Evolutionary conservation across 75 land plant species (phyloP).

Genomic region (Cryptomeria japonica): DNA sequence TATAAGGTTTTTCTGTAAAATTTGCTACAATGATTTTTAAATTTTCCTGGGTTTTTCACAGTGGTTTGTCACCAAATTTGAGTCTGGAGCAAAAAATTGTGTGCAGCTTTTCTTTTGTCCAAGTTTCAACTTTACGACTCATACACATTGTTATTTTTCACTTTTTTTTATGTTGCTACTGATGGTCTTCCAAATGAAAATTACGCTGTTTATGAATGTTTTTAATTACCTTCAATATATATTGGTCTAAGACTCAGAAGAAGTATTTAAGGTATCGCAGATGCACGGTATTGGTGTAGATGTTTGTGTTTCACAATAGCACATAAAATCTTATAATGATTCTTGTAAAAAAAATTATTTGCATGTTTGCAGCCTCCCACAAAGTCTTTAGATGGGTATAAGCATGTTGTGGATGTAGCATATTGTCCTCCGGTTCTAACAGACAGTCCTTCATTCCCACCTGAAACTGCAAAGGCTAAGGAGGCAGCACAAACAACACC

Average conservation of each 20-base stretch:
- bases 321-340: neutral
- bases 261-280: neutral
- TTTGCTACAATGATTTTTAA: too few relatives aligned
- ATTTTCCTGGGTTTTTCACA: too few relatives aligned
- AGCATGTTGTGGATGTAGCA: conserved; percentile 84
- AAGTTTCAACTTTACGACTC: neutral
- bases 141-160: neutral
- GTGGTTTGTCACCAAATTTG: too few relatives aligned
- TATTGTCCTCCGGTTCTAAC: conserved; percentile 76
- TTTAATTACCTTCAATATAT: neutral
- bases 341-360: neutral
- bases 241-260: neutral
- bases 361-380: conserved; percentile 64
- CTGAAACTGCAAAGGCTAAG: conserved; percentile 80
- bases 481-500: conserved; percentile 79
- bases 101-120: too few relatives aligned
- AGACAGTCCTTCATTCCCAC: conserved; percentile 61
- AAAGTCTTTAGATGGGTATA: conserved; percentile 81
- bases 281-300: neutral
- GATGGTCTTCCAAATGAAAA: neutral
- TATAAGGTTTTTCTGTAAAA: too few relatives aligned
- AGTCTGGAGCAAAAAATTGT: too few relatives aligned
- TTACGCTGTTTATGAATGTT: neutral
- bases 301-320: neutral
- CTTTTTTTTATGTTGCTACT: neutral